Evolutionary conservation across 2,329 filamentous ascomycete genomes (phyloP), one percentile per base, ranked within the genome.

Genomic region (Fusarium sororula): DNA sequence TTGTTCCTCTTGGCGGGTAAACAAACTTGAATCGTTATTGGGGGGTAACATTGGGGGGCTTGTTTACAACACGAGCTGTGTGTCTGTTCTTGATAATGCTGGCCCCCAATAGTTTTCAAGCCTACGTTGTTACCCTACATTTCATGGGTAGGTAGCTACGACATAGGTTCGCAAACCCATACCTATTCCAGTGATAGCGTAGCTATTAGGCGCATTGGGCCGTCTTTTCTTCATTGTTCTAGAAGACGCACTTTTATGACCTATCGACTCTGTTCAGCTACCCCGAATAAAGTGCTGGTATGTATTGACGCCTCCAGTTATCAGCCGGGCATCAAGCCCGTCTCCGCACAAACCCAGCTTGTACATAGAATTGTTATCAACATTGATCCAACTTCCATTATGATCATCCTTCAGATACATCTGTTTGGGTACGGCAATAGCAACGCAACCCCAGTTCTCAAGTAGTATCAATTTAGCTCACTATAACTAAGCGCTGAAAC

Each of bases 191-290:
- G 56, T 30, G 42, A 50, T 58, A 37, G 22, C 38, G 22, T 35
- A 15, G 39, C 39, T 44, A 32, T 30, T 13, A 44, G 30, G 13
- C 14, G 30, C 32, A n/a, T 37, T 38, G 30, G 32, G 37, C 30
- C 42, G 32, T 28, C 55, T 58, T 37, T 58, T 38, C 48, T 14
- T 45, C 28, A 26, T 54, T 41, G 15, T 74, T 74, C 62, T 62
- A 68, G 71, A 74, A 74, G 38, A 41, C 32, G n/a, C 30, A 38
- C 11, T 20, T 35, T 72, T 58, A 39, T 71, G 55, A 55, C 51
- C 26, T 48, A 38, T 53, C 66, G 50, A 45, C 44, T 55, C 37
- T 30, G 30, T 39, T 30, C 54, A 37, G 42, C 37, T 57, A 32
- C n/a, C 39, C 26, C 24, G 14, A 28, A 41, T 26, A 30, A n/a